These are phyloP conservation scores for Leucaena leucocephala DNA, from an alignment of 306 rosid genomes.

Conservation along the genomic window DNA sequence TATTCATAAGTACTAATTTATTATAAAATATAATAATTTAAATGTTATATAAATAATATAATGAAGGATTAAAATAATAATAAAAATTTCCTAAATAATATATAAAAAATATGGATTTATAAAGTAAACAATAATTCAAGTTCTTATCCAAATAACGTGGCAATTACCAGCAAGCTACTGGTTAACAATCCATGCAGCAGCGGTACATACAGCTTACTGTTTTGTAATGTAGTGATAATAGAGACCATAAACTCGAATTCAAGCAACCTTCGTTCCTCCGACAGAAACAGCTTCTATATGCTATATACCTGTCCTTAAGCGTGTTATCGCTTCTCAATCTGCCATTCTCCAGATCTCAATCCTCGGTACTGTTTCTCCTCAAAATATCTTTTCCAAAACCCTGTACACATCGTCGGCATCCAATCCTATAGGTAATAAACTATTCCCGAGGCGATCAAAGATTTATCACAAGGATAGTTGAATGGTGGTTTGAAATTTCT, in stretches of 20 bases:
- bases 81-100: too few relatives aligned
- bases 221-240: too few relatives aligned
- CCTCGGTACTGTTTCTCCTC: neutral
- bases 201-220: neutral
- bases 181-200: neutral
- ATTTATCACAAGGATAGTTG: neutral
- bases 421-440: neutral
- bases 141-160: neutral
- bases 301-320: neutral
- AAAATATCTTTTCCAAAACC: neutral
- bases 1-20: too few relatives aligned
- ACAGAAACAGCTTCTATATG: neutral
- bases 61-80: too few relatives aligned
- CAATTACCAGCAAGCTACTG: neutral
- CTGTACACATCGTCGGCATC: neutral
- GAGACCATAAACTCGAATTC: neutral
- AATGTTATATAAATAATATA: too few relatives aligned
- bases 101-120: too few relatives aligned
- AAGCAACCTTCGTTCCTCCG: neutral
- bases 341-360: slow-evolving; percentile 7
- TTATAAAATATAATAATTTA: too few relatives aligned
- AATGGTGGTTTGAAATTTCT: neutral
- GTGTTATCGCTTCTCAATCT: neutral
- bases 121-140: too few relatives aligned
- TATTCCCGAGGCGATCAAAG: neutral